These are phyloP conservation scores for Leishmania lainsoni DNA, from an alignment of 208 protist species.

Conservation along the genomic window DNA sequence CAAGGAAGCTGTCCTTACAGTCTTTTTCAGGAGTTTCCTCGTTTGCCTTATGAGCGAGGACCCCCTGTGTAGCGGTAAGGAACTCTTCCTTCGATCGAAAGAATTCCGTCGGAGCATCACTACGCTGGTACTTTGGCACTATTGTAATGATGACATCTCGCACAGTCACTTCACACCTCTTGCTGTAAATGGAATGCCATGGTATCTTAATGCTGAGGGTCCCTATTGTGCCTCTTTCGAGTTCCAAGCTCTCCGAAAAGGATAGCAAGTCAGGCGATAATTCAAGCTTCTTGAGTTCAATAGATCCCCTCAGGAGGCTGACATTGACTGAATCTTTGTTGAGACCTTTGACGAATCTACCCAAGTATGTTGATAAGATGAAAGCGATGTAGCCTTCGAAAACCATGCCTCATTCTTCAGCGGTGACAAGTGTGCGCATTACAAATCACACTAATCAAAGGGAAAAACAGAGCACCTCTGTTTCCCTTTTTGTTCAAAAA, in stretches of 20 bases:
- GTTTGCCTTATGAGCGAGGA: conserved; percentile 17
- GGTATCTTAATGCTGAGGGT: conserved; percentile 58
- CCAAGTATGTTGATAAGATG: conserved; percentile 57
- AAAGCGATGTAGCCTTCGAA: conserved; percentile 62
- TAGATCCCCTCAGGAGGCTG: conserved; percentile 55
- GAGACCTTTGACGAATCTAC: conserved; percentile 64
- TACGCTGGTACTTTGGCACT: conserved; percentile 18
- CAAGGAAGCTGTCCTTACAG: conserved; percentile 40
- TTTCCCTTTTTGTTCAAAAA: not conserved
- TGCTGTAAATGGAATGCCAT: conserved; percentile 62
- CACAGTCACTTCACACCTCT: conserved; percentile 52
- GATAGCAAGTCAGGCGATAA: conserved; percentile 39
- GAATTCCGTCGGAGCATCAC: conserved; percentile 6
- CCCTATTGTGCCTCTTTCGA: conserved; percentile 45
- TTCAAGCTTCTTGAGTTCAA: conserved; percentile 72
- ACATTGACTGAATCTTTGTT: conserved; percentile 58
- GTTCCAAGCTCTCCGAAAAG: conserved; percentile 34
- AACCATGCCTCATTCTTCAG: conserved; percentile 52
- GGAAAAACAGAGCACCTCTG: not conserved
- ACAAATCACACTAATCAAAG: conserved; percentile 9
- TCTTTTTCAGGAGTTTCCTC: conserved; percentile 21
- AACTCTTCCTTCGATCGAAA: conserved; percentile 31
- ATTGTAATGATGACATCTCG: conserved; percentile 48
- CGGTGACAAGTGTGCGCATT: not conserved
- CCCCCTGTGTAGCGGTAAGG: conserved; percentile 3